A percentile compares a stretch with the other conserved stretches of the same genome.
Evolutionary conservation across 1,284 basidiomycete genomes (phyloP).

Genomic region (Meira nashicola): DNA sequence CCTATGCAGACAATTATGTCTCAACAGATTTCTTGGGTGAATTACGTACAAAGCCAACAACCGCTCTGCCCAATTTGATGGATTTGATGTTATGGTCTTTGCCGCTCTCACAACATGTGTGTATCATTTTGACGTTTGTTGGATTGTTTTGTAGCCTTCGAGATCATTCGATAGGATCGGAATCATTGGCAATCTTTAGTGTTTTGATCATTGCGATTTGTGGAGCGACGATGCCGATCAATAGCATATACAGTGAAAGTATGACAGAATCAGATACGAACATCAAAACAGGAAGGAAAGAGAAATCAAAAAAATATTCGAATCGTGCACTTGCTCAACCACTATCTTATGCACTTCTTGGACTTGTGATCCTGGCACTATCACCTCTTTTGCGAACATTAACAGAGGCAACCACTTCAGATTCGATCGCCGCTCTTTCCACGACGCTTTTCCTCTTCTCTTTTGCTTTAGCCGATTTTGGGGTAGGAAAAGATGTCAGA

Average conservation of each 20-base stretch:
- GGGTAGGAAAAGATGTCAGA: not conserved
- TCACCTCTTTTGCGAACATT: conserved; percentile 86
- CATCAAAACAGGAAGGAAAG: not conserved
- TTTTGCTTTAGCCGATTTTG: conserved; percentile 66
- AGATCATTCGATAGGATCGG: not conserved
- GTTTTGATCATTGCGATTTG: not conserved
- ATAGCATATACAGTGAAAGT: not conserved
- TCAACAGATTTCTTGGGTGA: conserved; percentile 72
- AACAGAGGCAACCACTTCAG: conserved; percentile 88
- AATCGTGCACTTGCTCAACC: conserved; percentile 7
- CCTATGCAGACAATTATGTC: conserved; percentile 79
- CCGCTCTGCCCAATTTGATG: not conserved
- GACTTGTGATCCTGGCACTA: conserved; percentile 79
- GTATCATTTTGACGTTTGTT: not conserved
- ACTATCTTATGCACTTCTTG: conserved; percentile 60
- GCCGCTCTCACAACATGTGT: conserved; percentile 12
- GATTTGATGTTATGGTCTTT: conserved; percentile 7
- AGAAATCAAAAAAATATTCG: not conserved
- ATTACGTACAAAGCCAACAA: conserved; percentile 55
- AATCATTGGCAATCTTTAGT: not conserved
- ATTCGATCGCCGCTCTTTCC: conserved; percentile 92
- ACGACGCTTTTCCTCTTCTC: conserved; percentile 64
- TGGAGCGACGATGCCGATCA: not conserved
- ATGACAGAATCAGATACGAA: not conserved
- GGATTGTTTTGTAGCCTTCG: not conserved